These are phyloP conservation scores for Aspergillus leporis DNA, from an alignment of 495 filamentous ascomycete species.

Conservation along the genomic window DNA sequence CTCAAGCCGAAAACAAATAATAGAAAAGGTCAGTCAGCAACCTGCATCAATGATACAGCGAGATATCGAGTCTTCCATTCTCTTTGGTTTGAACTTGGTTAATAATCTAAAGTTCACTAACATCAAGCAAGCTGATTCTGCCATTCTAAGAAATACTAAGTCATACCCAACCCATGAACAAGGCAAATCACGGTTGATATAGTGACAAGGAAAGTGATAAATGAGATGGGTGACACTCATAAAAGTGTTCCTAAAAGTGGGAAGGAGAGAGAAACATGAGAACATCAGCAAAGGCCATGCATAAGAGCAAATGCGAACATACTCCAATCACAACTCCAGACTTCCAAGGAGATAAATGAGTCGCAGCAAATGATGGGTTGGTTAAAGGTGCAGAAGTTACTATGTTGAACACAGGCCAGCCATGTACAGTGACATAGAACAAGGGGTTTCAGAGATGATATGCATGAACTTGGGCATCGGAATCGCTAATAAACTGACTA, in stretches of 20 bases:
- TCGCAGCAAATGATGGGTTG: not conserved
- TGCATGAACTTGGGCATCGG: not conserved
- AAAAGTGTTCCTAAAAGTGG: not conserved
- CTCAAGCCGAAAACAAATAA: not conserved
- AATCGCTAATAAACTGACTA: constrained; percentile 15
- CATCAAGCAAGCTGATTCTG: constrained; percentile 21
- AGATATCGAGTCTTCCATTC: not conserved
- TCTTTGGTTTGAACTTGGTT: not conserved
- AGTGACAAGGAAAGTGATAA: not conserved
- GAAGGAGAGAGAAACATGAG: not conserved
- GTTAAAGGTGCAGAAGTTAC: not conserved
- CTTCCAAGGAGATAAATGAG: not conserved
- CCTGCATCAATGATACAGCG: not conserved
- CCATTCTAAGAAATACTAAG: constrained; percentile 28
- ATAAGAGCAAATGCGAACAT: constrained; percentile 4
- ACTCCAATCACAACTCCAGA: not conserved
- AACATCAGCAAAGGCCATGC: not conserved
- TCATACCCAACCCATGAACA: not conserved
- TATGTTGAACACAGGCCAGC: constrained; percentile 16
- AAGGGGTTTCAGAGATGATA: not conserved
- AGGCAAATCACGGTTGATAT: not conserved
- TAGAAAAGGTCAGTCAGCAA: not conserved
- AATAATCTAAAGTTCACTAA: not conserved
- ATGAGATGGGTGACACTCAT: not conserved
- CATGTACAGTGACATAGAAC: constrained; percentile 10